A percentile compares a stretch with the other conserved stretches of the same genome.
Conservation (phyloP, 176 grass and related monocot genomes). For the Sorghum bicolor region DNA sequence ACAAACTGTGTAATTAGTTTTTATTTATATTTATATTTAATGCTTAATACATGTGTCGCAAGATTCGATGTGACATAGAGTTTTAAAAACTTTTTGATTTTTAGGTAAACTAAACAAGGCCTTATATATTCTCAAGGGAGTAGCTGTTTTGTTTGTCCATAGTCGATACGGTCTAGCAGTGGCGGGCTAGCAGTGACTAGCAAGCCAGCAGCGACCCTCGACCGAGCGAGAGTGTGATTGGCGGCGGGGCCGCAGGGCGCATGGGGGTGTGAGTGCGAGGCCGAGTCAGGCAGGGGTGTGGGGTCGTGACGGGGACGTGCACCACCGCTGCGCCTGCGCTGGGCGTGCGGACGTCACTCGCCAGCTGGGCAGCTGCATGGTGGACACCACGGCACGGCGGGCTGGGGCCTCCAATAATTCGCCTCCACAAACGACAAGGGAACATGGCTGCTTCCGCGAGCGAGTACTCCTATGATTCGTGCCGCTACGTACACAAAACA, state of each 20-base stretch:
- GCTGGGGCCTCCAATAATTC: background rate
- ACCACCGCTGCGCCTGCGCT: background rate
- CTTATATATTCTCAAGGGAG: no score
- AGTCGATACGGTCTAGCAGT: background rate
- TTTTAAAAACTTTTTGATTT: no score
- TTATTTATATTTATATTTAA: no score
- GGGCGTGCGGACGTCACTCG: background rate
- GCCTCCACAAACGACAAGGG: constrained; percentile 7
- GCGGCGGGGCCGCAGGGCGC: background rate
- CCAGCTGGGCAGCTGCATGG: constrained; percentile 39
- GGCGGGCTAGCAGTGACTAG: no score
- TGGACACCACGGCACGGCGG: constrained; percentile 14
- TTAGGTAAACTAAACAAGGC: no score
- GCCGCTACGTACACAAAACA: background rate
- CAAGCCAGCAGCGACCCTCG: no score
- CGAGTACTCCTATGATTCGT: background rate
- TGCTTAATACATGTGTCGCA: no score
- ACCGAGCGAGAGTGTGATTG: background rate
- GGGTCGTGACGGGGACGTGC: background rate
- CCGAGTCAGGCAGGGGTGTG: background rate
- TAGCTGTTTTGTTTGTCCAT: no score
- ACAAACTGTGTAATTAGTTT: no score
- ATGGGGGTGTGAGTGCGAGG: background rate
- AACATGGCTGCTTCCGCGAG: background rate
- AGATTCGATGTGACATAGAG: no score